Conservation (phyloP, 345 rosid species). For the Moricandia arvensis region DNA sequence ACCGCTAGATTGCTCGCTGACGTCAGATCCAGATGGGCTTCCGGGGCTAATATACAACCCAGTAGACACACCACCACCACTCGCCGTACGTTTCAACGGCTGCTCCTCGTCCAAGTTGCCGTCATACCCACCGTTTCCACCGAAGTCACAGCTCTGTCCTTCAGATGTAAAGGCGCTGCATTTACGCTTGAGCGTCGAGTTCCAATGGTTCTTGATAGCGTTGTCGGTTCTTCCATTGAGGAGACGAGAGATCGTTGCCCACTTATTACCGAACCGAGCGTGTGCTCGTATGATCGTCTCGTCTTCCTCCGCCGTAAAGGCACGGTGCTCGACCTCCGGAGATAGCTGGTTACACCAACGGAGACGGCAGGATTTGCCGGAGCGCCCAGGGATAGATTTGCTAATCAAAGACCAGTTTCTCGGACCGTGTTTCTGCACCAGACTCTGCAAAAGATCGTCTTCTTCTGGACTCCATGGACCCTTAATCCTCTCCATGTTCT, state of each 20-base stretch:
- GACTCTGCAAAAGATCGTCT: conserved; percentile 66
- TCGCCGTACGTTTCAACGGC: conserved; percentile 74
- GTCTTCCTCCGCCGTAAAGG: conserved; percentile 73
- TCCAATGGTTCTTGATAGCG: conserved; percentile 96
- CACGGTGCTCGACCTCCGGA: conserved; percentile 89
- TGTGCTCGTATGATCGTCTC: conserved; percentile 79
- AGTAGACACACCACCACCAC: conserved; percentile 55
- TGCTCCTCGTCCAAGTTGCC: conserved; percentile 49
- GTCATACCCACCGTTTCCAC: conserved; percentile 47
- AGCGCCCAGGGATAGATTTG: conserved; percentile 91
- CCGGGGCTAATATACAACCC: conserved; percentile 69
- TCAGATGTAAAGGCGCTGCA: conserved; percentile 35
- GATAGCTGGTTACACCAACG: conserved; percentile 98
- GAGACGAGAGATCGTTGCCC: conserved; percentile 94
- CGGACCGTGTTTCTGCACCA: conserved; percentile 77
- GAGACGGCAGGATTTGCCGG: conserved; percentile 83
- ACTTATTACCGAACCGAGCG: conserved; percentile 83
- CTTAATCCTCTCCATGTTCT: conserved; percentile 71
- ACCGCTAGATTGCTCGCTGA: conserved; percentile 60
- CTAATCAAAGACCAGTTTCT: conserved; percentile 94
- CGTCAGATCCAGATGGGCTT: conserved; percentile 79
- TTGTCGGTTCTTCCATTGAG: conserved; percentile 89
- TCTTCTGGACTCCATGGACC: conserved; percentile 98
- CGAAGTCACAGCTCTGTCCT: conserved; percentile 43
- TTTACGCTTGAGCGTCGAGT: conserved; percentile 87